Base-by-base conservation (phyloP, 1,139 yeast genomes). In the Citeromyces siamensis region DNA sequence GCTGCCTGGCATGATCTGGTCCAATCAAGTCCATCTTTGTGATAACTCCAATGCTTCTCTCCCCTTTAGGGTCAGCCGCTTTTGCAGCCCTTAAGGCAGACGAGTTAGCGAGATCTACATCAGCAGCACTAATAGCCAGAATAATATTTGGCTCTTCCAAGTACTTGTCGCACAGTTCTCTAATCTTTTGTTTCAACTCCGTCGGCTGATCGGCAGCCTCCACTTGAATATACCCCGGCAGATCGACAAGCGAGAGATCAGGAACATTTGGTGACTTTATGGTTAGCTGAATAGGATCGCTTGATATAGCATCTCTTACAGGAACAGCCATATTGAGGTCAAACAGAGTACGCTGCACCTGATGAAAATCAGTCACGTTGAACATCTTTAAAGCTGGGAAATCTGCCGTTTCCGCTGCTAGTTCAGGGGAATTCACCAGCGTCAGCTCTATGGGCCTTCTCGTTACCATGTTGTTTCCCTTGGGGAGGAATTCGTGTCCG, bases 181-280 rank as follows among this genome's bases (percentile, higher is more conserved):
- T 66, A 47, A 93, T 93, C 52, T 79, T 83, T 35, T 68, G 68
- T 53, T 90, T 88, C 44, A 93, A 66, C 44, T 80, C 84, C 4
- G 68, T 60, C 1, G 99, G 98, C 58, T 93, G 98, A 55, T 90
- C 97, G 4, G 94, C 88, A 1, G 97, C 94, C 52, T 93, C 95
- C 2, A 93, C 78, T 58, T 93, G 98, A 46, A 93, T 93, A 53
- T 93, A 93, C 4, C 99, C 99, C 0, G 99, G 99, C 41, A 93
- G 64, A 62, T 90, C 99, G 16, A 93, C 95, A 46, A 93, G 63
- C 0, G 96, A 85, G 41, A 90, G 65, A 59, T 93, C 98, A 0
- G 98, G 98, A 5, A 90, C 94, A 37, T 75, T 68, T 3, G 97
- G 94, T 2, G 98, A 88, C 54, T 77, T 79, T 34, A 93, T 85